Evolutionary conservation across 2,329 filamentous ascomycete genomes (phyloP).

Genomic region (Corynespora cassiicola): DNA sequence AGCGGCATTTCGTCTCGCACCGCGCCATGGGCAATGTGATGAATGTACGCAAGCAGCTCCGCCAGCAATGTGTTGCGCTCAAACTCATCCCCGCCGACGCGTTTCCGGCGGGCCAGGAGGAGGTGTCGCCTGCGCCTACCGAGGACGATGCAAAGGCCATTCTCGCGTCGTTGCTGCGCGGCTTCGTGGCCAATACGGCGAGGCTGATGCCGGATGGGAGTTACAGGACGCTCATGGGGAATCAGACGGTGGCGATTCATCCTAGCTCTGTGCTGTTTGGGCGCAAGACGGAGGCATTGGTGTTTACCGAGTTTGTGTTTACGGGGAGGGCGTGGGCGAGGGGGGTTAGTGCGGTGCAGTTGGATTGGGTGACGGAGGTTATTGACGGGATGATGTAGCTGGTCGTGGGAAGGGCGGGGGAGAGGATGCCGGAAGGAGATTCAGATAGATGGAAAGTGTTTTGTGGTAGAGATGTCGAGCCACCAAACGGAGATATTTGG

Average conservation of each 20-base stretch:
- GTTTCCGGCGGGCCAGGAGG: too few species aligned
- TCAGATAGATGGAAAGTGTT: too few species aligned
- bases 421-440: too few species aligned
- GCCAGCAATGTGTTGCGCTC: constrained; percentile 59
- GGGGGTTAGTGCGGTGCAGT: constrained; percentile 67
- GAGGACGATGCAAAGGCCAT: constrained; percentile 58
- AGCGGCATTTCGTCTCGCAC: constrained; percentile 65
- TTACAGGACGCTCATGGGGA: constrained; percentile 67
- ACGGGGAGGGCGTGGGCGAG: constrained; percentile 69
- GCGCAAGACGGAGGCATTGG: constrained; percentile 64
- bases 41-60: constrained; percentile 70
- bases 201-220: constrained; percentile 65
- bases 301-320: constrained; percentile 72
- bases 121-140: constrained; percentile 25
- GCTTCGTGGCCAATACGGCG: constrained; percentile 67
- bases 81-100: constrained; percentile 44
- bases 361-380: constrained; percentile 67
- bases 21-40: constrained; percentile 71
- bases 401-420: too few species aligned
- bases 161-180: constrained; percentile 63
- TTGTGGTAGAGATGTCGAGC: too few species aligned
- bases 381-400: constrained; percentile 40
- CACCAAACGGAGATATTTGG: too few species aligned
- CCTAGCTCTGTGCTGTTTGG: constrained; percentile 67
- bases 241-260: constrained; percentile 69